Percentiles rank a stretch among this genome's conserved stretches.
Evolutionary conservation across 2,329 filamentous ascomycete species (phyloP).

Genomic region (Xylaria sp.): DNA sequence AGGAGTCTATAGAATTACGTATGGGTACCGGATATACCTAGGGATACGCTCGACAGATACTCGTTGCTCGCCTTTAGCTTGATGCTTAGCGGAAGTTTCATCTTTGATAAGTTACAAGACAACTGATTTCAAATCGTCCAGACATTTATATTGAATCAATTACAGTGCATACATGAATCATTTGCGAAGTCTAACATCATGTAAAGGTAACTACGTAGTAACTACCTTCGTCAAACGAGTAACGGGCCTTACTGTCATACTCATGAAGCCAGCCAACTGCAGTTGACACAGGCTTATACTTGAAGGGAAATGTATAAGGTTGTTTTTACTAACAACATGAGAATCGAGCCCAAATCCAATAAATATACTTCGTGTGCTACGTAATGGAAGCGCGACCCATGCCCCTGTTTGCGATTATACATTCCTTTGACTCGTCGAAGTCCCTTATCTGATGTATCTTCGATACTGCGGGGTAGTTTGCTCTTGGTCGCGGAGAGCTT

Average conservation of each 20-base stretch:
- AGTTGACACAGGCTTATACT: no score
- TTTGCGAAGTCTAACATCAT: neutral
- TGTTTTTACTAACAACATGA: neutral
- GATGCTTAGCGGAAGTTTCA: neutral
- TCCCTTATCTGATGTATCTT: constrained; percentile 25
- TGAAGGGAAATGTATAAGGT: neutral
- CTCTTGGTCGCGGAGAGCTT: neutral
- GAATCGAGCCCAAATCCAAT: neutral
- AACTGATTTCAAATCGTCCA: neutral
- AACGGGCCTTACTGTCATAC: neutral
- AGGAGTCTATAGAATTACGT: neutral
- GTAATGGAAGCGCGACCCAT: neutral
- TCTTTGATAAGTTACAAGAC: neutral
- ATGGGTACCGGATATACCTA: neutral
- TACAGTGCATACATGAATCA: neutral
- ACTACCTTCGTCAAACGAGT: neutral
- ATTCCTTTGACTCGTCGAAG: constrained; percentile 12
- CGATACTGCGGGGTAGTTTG: constrained; percentile 18
- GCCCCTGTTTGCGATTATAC: constrained; percentile 13
- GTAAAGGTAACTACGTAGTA: no score
- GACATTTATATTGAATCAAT: neutral
- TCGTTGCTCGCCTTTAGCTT: neutral
- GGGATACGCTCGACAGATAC: neutral
- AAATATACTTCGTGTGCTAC: neutral
- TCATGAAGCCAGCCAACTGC: neutral